A percentile compares a stretch with the other conserved stretches of the same genome.
phyloP scores from a whole-genome alignment of 306 rosid genomes.

The Trifolium subterraneum region DNA sequence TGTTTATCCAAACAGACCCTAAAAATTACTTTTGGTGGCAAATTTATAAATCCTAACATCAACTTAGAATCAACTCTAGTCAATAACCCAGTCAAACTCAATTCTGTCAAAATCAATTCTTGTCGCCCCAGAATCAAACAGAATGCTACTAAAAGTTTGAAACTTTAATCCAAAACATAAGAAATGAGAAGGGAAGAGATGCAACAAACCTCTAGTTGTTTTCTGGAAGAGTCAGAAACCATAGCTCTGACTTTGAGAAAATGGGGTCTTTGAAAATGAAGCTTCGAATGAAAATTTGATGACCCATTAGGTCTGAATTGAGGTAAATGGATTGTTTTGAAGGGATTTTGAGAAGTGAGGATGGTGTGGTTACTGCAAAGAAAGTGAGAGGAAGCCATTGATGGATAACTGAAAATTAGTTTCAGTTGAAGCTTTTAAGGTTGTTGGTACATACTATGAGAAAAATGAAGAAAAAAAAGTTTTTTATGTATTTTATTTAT shows the following conservation, averaged over 20 bases:
- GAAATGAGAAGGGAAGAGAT: conserved; percentile 13
- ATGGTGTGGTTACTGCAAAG: conserved; percentile 53
- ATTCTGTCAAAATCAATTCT: background rate
- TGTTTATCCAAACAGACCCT: no score
- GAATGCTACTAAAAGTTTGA: background rate
- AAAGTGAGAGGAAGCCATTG: conserved; percentile 76
- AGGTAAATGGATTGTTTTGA: conserved; percentile 39
- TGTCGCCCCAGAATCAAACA: background rate
- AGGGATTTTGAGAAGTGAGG: conserved; percentile 48
- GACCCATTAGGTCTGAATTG: conserved; percentile 54
- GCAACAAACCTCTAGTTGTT: conserved; percentile 68
- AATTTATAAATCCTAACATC: no score
- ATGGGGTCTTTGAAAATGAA: conserved; percentile 46
- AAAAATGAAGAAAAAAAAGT: no score
- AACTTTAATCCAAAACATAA: background rate
- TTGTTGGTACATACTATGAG: background rate
- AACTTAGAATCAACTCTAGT: background rate
- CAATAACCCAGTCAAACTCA: no score
- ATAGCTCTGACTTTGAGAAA: conserved; percentile 41
- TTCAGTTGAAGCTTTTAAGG: conserved; percentile 7
- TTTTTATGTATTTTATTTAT: no score
- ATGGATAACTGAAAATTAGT: conserved; percentile 38
- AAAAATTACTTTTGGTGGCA: no score
- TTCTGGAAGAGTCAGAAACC: conserved; percentile 58
- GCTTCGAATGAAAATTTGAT: conserved; percentile 46